Percentiles rank a stretch among this genome's conserved stretches.
phyloP scores from a whole-genome alignment of 345 rosid species.

The Lumnitzera racemosa region DNA sequence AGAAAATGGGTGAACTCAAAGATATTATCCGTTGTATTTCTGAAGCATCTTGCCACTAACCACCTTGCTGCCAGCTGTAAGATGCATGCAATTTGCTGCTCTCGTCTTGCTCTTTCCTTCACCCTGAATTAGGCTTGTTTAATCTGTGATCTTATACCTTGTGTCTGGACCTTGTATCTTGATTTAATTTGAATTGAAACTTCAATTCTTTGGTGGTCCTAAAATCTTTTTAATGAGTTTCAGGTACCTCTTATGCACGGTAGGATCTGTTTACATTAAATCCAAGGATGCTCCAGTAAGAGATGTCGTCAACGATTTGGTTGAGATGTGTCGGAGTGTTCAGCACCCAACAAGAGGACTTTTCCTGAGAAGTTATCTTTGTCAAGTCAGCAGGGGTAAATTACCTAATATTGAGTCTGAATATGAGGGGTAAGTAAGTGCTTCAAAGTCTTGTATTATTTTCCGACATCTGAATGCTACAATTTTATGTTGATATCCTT shows the following conservation, averaged over 20 bases:
- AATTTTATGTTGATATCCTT: too few species aligned
- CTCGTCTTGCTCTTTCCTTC: too few species aligned
- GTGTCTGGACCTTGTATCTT: too few species aligned
- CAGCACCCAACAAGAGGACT: slow-evolving; percentile 90
- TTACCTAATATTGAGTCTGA: slow-evolving; percentile 80
- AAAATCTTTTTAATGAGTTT: slow-evolving; percentile 12
- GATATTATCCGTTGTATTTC: too few species aligned
- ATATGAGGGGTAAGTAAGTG: slow-evolving; percentile 56
- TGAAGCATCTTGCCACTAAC: too few species aligned
- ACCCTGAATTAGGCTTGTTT: too few species aligned
- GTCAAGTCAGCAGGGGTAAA: slow-evolving; percentile 85
- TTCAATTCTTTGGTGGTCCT: not conserved
- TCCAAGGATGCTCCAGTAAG: slow-evolving; percentile 80
- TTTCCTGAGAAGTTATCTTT: slow-evolving; percentile 84
- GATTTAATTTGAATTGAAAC: too few species aligned
- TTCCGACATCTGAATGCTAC: too few species aligned
- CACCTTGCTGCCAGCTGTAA: too few species aligned
- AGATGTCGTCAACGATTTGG: slow-evolving; percentile 81
- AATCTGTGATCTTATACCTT: too few species aligned
- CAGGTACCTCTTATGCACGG: slow-evolving; percentile 89
- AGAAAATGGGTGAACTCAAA: too few species aligned
- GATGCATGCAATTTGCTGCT: too few species aligned
- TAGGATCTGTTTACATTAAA: slow-evolving; percentile 83
- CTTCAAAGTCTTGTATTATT: not conserved
- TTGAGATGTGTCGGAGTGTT: slow-evolving; percentile 89